A percentile compares a stretch with the other conserved stretches of the same genome.
These are phyloP conservation scores for Populus hybrid DNA, from an alignment of 441 rosid genomes.

Conservation along the genomic window DNA sequence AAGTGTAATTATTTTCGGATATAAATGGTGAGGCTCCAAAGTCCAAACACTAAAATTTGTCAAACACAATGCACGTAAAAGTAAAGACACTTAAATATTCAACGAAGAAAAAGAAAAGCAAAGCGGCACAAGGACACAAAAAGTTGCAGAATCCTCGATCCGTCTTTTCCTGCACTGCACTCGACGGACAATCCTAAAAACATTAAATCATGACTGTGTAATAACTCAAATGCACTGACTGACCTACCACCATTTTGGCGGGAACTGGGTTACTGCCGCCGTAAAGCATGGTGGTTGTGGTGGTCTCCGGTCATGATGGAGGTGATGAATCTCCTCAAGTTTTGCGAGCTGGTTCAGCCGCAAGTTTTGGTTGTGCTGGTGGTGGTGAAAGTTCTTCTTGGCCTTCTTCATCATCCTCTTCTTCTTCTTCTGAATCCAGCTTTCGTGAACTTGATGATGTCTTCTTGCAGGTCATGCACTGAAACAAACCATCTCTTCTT, in stretches of 20 bases:
- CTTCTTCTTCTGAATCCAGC: conserved; percentile 22
- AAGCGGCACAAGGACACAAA: background rate
- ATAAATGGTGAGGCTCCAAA: too few species aligned
- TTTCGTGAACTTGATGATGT: conserved; percentile 34
- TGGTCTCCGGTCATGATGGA: background rate
- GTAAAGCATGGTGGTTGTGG: background rate
- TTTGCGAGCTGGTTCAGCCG: background rate
- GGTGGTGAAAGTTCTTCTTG: background rate
- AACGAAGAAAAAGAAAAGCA: background rate
- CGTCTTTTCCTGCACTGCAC: conserved; percentile 14
- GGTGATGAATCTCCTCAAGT: conserved; percentile 8
- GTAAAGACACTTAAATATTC: too few species aligned
- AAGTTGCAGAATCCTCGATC: conserved; percentile 12
- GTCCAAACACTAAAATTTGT: too few species aligned
- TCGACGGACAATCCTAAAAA: conserved; percentile 1
- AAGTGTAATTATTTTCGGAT: too few species aligned
- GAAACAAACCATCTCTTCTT: background rate
- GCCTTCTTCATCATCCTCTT: background rate
- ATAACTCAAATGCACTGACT: background rate
- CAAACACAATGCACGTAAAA: too few species aligned
- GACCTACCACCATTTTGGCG: background rate
- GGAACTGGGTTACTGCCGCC: background rate
- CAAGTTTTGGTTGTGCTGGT: background rate
- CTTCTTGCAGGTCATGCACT: conserved; percentile 28
- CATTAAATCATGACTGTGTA: background rate